Evolutionary conservation across 208 protist species (phyloP).

Genomic region (Crithidia thermophila): DNA sequence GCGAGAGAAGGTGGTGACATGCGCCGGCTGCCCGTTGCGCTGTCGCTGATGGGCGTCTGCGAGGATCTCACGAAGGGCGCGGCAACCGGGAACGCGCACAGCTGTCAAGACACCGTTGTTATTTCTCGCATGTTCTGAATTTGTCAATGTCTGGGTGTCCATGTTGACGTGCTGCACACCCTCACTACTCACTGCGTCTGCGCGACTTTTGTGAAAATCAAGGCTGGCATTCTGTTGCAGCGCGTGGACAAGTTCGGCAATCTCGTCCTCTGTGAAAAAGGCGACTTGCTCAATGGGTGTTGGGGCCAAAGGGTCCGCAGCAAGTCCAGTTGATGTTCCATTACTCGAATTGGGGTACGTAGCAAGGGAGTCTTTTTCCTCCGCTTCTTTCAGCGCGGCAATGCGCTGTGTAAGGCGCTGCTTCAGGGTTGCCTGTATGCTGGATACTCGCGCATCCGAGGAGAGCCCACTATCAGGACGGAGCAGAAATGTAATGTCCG

Average conservation of each 20-base stretch:
- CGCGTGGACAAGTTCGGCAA: constrained; percentile 13
- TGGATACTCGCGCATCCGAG: not conserved
- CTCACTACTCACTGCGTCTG: too few relatives aligned
- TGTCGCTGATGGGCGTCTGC: not conserved
- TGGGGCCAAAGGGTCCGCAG: not conserved
- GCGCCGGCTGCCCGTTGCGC: constrained; percentile 3
- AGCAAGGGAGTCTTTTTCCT: not conserved
- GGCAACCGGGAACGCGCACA: constrained; percentile 13
- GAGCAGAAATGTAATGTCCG: constrained; percentile 40
- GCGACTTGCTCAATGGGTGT: not conserved
- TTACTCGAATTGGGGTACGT: too few relatives aligned
- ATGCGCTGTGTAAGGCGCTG: not conserved
- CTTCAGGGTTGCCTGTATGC: not conserved
- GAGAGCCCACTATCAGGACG: not conserved
- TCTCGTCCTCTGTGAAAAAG: constrained; percentile 18
- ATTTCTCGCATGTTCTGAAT: too few relatives aligned
- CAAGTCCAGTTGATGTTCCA: not conserved
- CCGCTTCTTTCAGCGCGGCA: not conserved
- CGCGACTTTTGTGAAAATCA: not conserved
- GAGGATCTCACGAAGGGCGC: constrained; percentile 9
- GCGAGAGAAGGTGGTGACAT: constrained; percentile 73
- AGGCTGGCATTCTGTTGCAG: not conserved
- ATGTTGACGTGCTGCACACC: too few relatives aligned
- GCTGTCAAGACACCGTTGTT: too few relatives aligned
- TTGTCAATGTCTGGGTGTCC: too few relatives aligned